These are phyloP conservation scores for Podaxis sp. DNA, from an alignment of 768 basidiomycete species.

Conservation along the genomic window DNA sequence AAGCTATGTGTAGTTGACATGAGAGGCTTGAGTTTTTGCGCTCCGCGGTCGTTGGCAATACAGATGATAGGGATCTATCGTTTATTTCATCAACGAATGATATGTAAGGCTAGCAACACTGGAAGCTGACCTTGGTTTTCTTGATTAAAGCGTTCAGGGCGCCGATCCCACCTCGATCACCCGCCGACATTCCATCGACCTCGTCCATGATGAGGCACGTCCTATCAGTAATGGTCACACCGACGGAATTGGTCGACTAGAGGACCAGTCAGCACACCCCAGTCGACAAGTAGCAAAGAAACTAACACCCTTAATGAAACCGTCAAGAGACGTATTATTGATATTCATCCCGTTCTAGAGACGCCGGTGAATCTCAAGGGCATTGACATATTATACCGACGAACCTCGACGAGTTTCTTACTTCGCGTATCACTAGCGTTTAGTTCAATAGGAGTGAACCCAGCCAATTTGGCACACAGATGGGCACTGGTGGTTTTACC, in stretches of 20 bases:
- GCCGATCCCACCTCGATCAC: slow-evolving; percentile 94
- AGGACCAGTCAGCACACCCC: neutral
- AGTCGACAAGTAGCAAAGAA: neutral
- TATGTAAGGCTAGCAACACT: neutral
- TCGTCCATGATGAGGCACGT: slow-evolving; percentile 98
- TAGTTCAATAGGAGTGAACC: slow-evolving; percentile 90
- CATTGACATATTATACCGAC: slow-evolving; percentile 9
- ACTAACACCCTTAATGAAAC: slow-evolving; percentile 64
- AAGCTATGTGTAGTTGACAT: slow-evolving; percentile 66
- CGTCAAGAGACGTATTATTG: slow-evolving; percentile 84
- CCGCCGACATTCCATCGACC: slow-evolving; percentile 98
- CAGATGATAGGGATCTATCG: slow-evolving; percentile 91
- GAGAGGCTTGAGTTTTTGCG: slow-evolving; percentile 91
- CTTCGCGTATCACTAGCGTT: slow-evolving; percentile 95
- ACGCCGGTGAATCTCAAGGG: neutral
- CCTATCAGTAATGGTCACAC: slow-evolving; percentile 70
- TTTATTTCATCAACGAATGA: neutral
- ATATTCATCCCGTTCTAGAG: slow-evolving; percentile 83
- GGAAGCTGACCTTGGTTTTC: slow-evolving; percentile 71
- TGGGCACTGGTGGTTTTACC: slow-evolving; percentile 98
- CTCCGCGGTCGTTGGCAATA: slow-evolving; percentile 86
- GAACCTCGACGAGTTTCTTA: slow-evolving; percentile 93
- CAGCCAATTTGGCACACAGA: slow-evolving; percentile 83
- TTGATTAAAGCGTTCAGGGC: slow-evolving; percentile 89
- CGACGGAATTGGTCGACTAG: slow-evolving; percentile 57